Evolutionary conservation across 140 eudicot genomes (phyloP).

Genomic region (Senecio squalidus): DNA sequence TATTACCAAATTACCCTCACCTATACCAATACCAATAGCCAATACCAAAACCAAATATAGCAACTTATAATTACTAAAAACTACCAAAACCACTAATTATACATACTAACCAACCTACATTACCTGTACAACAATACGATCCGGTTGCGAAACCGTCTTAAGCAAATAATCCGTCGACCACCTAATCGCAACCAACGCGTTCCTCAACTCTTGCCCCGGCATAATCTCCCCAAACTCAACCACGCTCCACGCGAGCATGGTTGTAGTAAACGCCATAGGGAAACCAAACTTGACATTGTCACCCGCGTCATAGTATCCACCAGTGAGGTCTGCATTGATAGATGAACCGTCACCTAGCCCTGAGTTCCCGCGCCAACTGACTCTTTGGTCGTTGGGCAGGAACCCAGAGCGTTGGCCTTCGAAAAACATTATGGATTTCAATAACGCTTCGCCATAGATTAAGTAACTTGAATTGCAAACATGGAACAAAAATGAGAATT

Average conservation of each 20-base stretch:
- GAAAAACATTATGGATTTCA: constrained; percentile 69
- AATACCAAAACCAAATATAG: not conserved
- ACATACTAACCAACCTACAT: not conserved
- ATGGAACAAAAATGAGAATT: constrained; percentile 8
- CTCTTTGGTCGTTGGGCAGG: constrained; percentile 70
- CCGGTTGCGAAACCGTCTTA: constrained; percentile 69
- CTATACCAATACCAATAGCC: not conserved
- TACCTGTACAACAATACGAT: constrained; percentile 87
- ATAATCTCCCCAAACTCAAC: constrained; percentile 72
- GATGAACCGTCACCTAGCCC: constrained; percentile 71
- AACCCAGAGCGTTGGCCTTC: constrained; percentile 92
- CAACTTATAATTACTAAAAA: not conserved
- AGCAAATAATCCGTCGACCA: constrained; percentile 93
- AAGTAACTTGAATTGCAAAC: constrained; percentile 28
- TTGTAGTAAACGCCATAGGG: constrained; percentile 95
- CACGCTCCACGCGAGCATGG: constrained; percentile 98
- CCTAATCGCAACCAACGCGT: constrained; percentile 67
- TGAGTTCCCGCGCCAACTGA: constrained; percentile 71
- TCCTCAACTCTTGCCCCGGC: constrained; percentile 67
- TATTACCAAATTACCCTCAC: constrained; percentile 17
- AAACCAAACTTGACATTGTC: constrained; percentile 84
- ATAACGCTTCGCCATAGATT: constrained; percentile 68
- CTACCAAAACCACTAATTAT: not conserved
- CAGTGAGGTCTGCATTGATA: constrained; percentile 53
- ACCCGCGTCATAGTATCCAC: constrained; percentile 96